Evolutionary conservation across 768 basidiomycete genomes (phyloP), one percentile per base, ranked within the genome.

Genomic region (Rhizopogon rudus): DNA sequence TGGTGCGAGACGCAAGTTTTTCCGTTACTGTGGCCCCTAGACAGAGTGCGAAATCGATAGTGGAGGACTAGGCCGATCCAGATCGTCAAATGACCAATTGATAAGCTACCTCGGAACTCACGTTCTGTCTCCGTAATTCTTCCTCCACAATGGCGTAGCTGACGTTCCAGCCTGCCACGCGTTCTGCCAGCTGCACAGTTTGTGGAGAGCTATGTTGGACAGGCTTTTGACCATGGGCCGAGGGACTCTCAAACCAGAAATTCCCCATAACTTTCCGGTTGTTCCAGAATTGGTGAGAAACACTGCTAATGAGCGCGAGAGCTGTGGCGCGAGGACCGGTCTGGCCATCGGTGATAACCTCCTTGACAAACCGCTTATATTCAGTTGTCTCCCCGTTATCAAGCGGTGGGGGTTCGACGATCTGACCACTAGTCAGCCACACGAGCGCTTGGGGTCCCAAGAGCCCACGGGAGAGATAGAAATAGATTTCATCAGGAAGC

Each of bases 301-400:
- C 89, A 65, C 83, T 87, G 65, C 87, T 89, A 48, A 98, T 78
- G 51, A 99, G 79, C 40, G 94, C 94, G 29, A 99, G 78, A 22
- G 93, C 78, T 16, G 93, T 95, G 52, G 92, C 93, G 17, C 97
- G 82, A 31, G 97, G 97, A 1, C 92, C 90, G 13, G 93, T 97
- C 67, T 88, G 86, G 6, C 93, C 92, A 62, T 98, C 96, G 1
- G 95, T 98, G 54, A 98, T 88, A 35, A 93, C 89, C 71, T 98
- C 95, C 75, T 94, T 95, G 60, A 98, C 82, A 69, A 96, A 99
- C 20, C 94, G 83, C 63, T 85, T 87, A 69, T 97, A 98, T 69
- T 99, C 95, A 1, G 82, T 92, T 40, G 91, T 93, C 71, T 98
- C 96, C 2, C 95, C 95, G 65, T 94, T 95, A 67, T 95, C 93